Base-by-base conservation (phyloP, 768 basidiomycete species). In the Solioccasus polychromus region DNA sequence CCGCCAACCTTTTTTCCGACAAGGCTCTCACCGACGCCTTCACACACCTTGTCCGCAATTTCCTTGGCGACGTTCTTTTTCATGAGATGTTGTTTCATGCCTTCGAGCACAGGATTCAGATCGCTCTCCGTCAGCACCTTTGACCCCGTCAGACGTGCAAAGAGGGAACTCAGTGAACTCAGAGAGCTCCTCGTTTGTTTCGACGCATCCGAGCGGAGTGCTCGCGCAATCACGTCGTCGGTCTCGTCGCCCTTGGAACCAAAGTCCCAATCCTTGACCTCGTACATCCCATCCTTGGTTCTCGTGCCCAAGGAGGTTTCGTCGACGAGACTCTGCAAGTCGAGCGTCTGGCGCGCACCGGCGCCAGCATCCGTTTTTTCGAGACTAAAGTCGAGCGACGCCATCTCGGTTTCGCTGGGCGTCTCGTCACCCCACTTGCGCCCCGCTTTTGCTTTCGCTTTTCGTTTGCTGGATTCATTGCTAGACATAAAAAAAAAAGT, bases 21-120 rank as follows among this genome's bases (percentile, higher is more conserved):
- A 25, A 99, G 75, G 34, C 79, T 80, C 59, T 91, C 83, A 1
- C 91, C 92, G n/a, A 99, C 92, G 6, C 88, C 82, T 62, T 95
- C 92, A 58, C 93, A 95, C 10, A 99, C 81, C 64, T 93, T 92
- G 50, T 94, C 92, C 11, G 94, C 77, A 51, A 98, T 97, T 48
- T 94, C 92, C 66, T 82, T 89, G 4, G 96, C 96, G 5, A 99
- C 96, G 59, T 99, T 99, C 75, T 98, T 98, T 70, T 87, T 83
- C 93, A 97, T 97, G 35, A 99, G 74, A 67, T 97, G 95, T 50
- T 94, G 91, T 65, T 95, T 93, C 93, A 98, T 98, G 15, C 83
- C 89, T 40, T 86, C 86, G 35, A 98, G 63, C 1, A 95, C 88
- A 8, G 95, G 95, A 54, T 80, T 79, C 43, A 98, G 66, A 63